These are phyloP conservation scores for Hymenotorrendiella dingleyae DNA, from an alignment of 2,329 filamentous ascomycete genomes.

Conservation along the genomic window DNA sequence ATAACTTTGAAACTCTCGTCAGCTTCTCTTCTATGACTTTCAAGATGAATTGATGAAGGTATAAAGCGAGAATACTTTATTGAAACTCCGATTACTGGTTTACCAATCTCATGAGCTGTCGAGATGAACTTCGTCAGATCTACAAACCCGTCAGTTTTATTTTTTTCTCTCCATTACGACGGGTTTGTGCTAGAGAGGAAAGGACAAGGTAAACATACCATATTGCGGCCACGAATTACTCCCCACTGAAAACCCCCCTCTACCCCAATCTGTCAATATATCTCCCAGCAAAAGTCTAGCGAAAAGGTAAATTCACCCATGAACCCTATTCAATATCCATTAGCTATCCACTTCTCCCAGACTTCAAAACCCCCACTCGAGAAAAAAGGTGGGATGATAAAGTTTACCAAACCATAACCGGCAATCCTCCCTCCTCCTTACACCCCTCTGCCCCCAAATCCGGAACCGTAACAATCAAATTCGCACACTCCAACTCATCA, in stretches of 20 bases:
- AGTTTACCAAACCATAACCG: conserved; percentile 23
- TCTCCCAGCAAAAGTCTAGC: neutral
- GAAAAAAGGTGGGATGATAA: no score
- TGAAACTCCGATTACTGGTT: conserved; percentile 17
- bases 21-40: no score
- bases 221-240: conserved; percentile 18
- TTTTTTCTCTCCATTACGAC: no score
- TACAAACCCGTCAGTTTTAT: neutral
- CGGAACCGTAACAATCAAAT: conserved; percentile 31
- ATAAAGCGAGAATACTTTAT: conserved; percentile 10
- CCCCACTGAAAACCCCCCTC: conserved; percentile 14
- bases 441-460: conserved; percentile 7
- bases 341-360: neutral
- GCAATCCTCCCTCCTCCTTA: conserved; percentile 7
- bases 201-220: conserved; percentile 4
- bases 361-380: no score
- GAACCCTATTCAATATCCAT: conserved; percentile 11
- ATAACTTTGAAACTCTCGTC: conserved; percentile 12
- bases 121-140: conserved; percentile 11
- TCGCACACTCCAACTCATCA: conserved; percentile 33
- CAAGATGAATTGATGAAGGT: neutral
- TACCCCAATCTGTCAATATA: neutral
- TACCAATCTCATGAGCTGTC: conserved; percentile 10
- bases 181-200: no score
- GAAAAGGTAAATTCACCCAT: conserved; percentile 11